These are phyloP conservation scores for Hymenoscyphus repandus DNA, from an alignment of 2,329 filamentous ascomycete genomes.

Conservation along the genomic window DNA sequence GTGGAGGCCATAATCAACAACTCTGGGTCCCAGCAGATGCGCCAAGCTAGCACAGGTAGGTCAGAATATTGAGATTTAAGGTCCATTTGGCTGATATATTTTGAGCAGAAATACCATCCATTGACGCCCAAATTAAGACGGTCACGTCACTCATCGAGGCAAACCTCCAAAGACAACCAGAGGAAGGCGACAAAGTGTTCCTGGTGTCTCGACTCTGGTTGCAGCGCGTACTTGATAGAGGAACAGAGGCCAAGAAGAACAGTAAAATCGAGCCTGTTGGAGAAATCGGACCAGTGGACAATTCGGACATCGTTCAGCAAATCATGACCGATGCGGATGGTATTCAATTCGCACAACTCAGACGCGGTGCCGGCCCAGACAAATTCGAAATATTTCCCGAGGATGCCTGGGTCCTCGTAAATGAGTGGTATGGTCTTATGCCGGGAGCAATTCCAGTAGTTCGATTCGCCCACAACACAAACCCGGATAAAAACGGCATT, in stretches of 20 bases:
- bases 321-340: constrained; percentile 46
- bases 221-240: constrained; percentile 62
- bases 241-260: constrained; percentile 50
- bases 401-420: constrained; percentile 75
- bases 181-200: constrained; percentile 70
- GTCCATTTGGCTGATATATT: background rate
- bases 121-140: constrained; percentile 68
- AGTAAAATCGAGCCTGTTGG: constrained; percentile 57
- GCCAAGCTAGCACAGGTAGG: constrained; percentile 6
- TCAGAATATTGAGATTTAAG: background rate
- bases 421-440: constrained; percentile 76
- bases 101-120: constrained; percentile 35
- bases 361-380: constrained; percentile 60
- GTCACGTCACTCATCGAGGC: constrained; percentile 58
- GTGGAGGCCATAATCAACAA: background rate
- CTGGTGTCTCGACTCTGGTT: constrained; percentile 80
- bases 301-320: constrained; percentile 71
- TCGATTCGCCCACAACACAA: constrained; percentile 73
- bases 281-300: constrained; percentile 72
- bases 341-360: constrained; percentile 66
- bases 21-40: background rate
- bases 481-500: constrained; percentile 45
- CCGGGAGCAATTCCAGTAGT: constrained; percentile 65
- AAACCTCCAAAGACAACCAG: constrained; percentile 42
- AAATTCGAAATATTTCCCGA: constrained; percentile 74